Base-by-base conservation (phyloP, 116 monocot species). In the Posidonia oceanica region DNA sequence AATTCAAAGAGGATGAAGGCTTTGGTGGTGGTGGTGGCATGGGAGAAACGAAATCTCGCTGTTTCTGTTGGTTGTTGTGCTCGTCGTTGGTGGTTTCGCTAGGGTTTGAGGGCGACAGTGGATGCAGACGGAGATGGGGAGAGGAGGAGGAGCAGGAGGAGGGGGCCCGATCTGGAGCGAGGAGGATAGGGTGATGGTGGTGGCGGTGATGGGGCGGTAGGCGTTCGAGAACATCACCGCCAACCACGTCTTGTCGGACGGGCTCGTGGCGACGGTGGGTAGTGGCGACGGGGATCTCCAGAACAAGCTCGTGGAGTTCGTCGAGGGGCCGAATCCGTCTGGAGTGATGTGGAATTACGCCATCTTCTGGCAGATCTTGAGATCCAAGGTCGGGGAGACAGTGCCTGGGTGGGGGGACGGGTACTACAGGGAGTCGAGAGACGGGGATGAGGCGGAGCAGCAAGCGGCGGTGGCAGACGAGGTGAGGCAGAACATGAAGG, bases 341-440 rank as follows among this genome's bases (percentile, higher is more conserved):
- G 63, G 66, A 5, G 17, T 67, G 41, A 51, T 54, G 58, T 89
- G 90, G 90, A 73, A 79, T 55, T 89, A 81, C 64, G 87, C 85
- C 62, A 87, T 94, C 42, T 89, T 89, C 78, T 94, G 94, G 90
- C 90, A 94, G 81, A 76, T 90, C 70, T 83, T 90, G 21, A 73
- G 83, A 40, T 79, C 78, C 69, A 52, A 63, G 18, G 72, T 80
- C 66, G 82, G 80, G 21, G 79, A 79, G 54, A 64, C 79, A 14
- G 79, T 89, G 39, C 87, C 89, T 36, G 85, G 81, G 17, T 94
- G 94, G 94, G 87, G 85, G 12, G 94, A 94, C 68, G 94, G 90
- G 37, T 80, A 84, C 77, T 86, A 80, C 78, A 78, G 86, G 55
- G 93, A 89, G 59, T 66, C 70, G 14, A 40, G 58, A 15, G 64